Percentiles rank a stretch among this genome's conserved stretches.
These are phyloP conservation scores for Psophocarpus tetragonolobus DNA, from an alignment of 306 rosid genomes.

Conservation along the genomic window DNA sequence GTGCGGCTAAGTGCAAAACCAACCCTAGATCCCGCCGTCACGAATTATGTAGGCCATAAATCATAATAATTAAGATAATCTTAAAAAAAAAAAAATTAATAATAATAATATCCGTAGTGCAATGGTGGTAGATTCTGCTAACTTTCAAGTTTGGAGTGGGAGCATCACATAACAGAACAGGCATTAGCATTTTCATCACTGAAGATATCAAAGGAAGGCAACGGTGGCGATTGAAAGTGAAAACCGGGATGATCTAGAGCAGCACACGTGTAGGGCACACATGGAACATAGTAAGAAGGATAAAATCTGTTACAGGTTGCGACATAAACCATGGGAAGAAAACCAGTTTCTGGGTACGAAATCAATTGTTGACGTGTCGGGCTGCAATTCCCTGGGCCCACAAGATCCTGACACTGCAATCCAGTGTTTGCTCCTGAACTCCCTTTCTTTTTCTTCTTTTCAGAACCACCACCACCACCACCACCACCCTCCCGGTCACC, in stretches of 20 bases:
- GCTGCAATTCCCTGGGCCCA: slow-evolving; percentile 41
- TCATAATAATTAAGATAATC: not conserved
- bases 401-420: slow-evolving; percentile 42
- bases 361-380: slow-evolving; percentile 45
- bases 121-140: not conserved
- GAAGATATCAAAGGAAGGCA: slow-evolving; percentile 58
- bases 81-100: too few relatives aligned
- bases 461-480: slow-evolving; percentile 33
- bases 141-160: slow-evolving; percentile 1
- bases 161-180: slow-evolving; percentile 77
- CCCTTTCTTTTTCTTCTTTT: slow-evolving; percentile 60
- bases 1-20: too few relatives aligned
- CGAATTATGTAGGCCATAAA: too few relatives aligned
- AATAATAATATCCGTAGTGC: slow-evolving; percentile 1
- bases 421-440: slow-evolving; percentile 32
- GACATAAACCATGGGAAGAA: slow-evolving; percentile 37
- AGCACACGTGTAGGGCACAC: slow-evolving; percentile 46
- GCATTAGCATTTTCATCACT: slow-evolving; percentile 89
- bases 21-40: too few relatives aligned
- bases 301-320: slow-evolving; percentile 42
- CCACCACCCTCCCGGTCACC: slow-evolving; percentile 28
- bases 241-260: slow-evolving; percentile 32
- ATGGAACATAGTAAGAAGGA: slow-evolving; percentile 43
- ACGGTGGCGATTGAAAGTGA: slow-evolving; percentile 41
- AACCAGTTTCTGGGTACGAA: slow-evolving; percentile 30